phyloP scores from a whole-genome alignment of 1,284 basidiomycete genomes.

The Coniophora puteana region DNA sequence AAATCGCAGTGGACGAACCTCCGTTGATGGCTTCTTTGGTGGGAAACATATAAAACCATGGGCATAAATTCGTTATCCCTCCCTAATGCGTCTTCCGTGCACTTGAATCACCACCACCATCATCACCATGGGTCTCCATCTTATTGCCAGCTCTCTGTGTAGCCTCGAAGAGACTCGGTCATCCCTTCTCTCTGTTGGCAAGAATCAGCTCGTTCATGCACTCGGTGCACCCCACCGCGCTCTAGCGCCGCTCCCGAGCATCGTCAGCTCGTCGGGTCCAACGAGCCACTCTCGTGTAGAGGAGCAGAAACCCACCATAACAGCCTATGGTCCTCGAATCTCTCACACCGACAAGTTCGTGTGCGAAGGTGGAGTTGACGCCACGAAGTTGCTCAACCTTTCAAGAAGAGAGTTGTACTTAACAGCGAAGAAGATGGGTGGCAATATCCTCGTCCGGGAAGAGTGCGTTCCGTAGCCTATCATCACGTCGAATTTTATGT shows the following conservation, averaged over 20 bases:
- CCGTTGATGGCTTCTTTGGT: too few relatives aligned
- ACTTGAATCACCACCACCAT: too few relatives aligned
- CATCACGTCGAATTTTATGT: conserved; percentile 9
- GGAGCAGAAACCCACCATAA: conserved; percentile 18
- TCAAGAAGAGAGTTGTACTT: conserved; percentile 30
- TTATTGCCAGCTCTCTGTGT: conserved; percentile 15
- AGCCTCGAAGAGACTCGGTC: too few relatives aligned
- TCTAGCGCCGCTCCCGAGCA: too few relatives aligned
- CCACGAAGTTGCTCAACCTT: conserved; percentile 28
- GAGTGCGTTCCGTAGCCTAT: conserved; percentile 23
- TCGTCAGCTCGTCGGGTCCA: conserved; percentile 33
- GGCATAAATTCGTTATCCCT: too few relatives aligned
- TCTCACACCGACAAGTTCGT: conserved; percentile 30
- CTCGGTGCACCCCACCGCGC: too few relatives aligned
- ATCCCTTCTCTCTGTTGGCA: too few relatives aligned
- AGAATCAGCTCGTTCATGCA: conserved; percentile 19
- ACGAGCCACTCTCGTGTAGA: conserved; percentile 22
- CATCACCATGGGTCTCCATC: conserved; percentile 23
- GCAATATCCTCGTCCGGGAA: conserved; percentile 32
- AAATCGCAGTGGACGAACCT: too few relatives aligned
- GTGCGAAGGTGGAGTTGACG: conserved; percentile 33
- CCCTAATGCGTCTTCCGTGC: too few relatives aligned
- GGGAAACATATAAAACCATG: too few relatives aligned
- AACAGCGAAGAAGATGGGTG: conserved; percentile 30
- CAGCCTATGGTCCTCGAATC: conserved; percentile 32